Evolutionary conservation across 768 basidiomycete genomes (phyloP).

Genomic region (Psilocybe cyanescens): DNA sequence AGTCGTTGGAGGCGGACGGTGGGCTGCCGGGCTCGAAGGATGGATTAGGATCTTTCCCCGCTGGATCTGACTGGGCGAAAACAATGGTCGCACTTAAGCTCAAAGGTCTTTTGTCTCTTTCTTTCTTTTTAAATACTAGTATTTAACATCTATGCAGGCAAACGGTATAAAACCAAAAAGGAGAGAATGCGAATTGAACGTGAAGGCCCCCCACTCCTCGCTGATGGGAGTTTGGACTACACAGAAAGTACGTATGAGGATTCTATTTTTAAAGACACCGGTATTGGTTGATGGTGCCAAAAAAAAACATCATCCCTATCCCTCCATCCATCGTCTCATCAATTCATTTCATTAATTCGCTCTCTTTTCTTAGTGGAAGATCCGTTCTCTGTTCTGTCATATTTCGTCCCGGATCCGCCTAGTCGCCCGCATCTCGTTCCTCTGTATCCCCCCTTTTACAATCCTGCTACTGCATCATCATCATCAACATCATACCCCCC

Average conservation of each 20-base stretch:
- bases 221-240: conserved; percentile 85
- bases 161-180: conserved; percentile 81
- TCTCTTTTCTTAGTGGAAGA: conserved; percentile 63
- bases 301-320: not conserved
- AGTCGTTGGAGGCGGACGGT: conserved; percentile 70
- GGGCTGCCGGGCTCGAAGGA: conserved; percentile 78
- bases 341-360: no score
- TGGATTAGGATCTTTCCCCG: conserved; percentile 73
- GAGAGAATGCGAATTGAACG: conserved; percentile 79
- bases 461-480: conserved; percentile 17
- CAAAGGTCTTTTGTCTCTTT: conserved; percentile 51
- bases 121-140: no score
- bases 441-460: conserved; percentile 51
- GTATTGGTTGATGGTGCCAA: not conserved
- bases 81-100: conserved; percentile 75
- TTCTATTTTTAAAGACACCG: conserved; percentile 1
- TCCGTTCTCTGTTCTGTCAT: conserved; percentile 70
- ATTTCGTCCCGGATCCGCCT: conserved; percentile 60
- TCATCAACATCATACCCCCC: conserved; percentile 12
- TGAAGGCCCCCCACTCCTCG: conserved; percentile 67
- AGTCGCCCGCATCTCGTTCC: conserved; percentile 61
- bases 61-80: conserved; percentile 72
- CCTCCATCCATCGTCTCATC: no score
- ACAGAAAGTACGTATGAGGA: conserved; percentile 55
- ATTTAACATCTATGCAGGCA: conserved; percentile 48